phyloP scores from a whole-genome alignment of 345 rosid species.

The Limnanthes douglasii region DNA sequence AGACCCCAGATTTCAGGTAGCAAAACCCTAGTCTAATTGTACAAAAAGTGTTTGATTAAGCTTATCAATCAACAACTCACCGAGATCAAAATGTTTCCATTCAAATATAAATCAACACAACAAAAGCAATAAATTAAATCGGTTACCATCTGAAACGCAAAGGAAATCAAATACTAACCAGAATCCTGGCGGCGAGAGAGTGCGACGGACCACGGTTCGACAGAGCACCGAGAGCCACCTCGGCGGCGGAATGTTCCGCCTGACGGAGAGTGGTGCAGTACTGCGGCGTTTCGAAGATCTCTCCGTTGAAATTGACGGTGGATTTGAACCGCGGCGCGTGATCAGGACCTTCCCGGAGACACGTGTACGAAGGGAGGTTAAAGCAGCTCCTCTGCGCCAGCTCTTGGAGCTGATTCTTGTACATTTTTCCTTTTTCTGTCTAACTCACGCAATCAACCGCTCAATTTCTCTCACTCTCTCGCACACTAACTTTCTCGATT shows the following conservation, averaged over 20 bases:
- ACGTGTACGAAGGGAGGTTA: slow-evolving; percentile 77
- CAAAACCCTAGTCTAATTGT: too few relatives aligned
- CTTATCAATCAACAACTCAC: too few relatives aligned
- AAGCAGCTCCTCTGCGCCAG: slow-evolving; percentile 99
- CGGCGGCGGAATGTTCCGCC: slow-evolving; percentile 99
- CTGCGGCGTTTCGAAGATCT: slow-evolving; percentile 89
- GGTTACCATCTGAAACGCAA: background rate
- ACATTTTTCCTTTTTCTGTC: slow-evolving; percentile 24
- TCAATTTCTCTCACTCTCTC: background rate
- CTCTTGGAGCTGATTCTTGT: slow-evolving; percentile 99
- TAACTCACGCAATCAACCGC: background rate
- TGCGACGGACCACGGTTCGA: slow-evolving; percentile 91
- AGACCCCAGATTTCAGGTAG: too few relatives aligned
- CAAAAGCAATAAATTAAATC: background rate
- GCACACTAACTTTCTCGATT: slow-evolving; percentile 1
- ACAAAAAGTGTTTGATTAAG: too few relatives aligned
- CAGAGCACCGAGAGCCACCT: slow-evolving; percentile 84
- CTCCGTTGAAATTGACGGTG: slow-evolving; percentile 92
- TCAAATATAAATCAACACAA: too few relatives aligned
- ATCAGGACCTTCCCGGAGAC: slow-evolving; percentile 98
- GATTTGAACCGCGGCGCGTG: slow-evolving; percentile 99
- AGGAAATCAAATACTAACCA: slow-evolving; percentile 26
- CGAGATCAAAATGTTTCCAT: too few relatives aligned
- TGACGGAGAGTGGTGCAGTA: slow-evolving; percentile 98
- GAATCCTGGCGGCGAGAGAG: slow-evolving; percentile 96